Evolutionary conservation across 352 stramenopile genomes (phyloP).

Genomic region (Globisporangium apiculatum): DNA sequence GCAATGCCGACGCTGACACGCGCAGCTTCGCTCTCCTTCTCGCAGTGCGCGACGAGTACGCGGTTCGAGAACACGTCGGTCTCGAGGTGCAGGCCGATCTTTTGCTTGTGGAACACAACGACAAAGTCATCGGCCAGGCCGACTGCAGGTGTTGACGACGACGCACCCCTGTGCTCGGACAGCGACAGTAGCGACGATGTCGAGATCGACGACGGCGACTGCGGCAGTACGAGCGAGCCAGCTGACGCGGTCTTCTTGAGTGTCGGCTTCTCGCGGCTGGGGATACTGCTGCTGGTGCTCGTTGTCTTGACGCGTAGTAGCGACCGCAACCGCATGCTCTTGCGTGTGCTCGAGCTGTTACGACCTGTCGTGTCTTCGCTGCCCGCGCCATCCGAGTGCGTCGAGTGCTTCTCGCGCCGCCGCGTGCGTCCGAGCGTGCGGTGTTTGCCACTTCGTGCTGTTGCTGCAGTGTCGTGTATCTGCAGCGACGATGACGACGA

Average conservation of each 20-base stretch:
- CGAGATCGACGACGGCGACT: constrained; percentile 6
- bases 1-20: constrained; percentile 30
- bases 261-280: background rate
- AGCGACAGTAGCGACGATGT: constrained; percentile 1
- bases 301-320: constrained; percentile 5
- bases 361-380: background rate
- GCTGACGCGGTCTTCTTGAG: constrained; percentile 25
- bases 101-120: constrained; percentile 50
- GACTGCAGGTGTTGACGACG: no score
- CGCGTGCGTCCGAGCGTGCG: constrained; percentile 3
- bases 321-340: constrained; percentile 5
- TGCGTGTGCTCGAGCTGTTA: background rate
- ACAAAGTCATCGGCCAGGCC: constrained; percentile 30
- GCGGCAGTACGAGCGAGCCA: constrained; percentile 9
- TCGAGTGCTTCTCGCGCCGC: background rate
- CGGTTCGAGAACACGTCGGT: constrained; percentile 51
- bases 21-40: constrained; percentile 55
- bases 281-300: background rate
- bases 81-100: constrained; percentile 65
- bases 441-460: background rate
- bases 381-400: background rate
- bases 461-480: no score
- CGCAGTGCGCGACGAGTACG: constrained; percentile 51
- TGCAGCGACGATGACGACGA: background rate
- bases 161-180: constrained; percentile 4